A percentile compares a stretch with the other conserved stretches of the same genome.
Evolutionary conservation across 768 basidiomycete genomes (phyloP).

Genomic region (Suillus hirtellus): DNA sequence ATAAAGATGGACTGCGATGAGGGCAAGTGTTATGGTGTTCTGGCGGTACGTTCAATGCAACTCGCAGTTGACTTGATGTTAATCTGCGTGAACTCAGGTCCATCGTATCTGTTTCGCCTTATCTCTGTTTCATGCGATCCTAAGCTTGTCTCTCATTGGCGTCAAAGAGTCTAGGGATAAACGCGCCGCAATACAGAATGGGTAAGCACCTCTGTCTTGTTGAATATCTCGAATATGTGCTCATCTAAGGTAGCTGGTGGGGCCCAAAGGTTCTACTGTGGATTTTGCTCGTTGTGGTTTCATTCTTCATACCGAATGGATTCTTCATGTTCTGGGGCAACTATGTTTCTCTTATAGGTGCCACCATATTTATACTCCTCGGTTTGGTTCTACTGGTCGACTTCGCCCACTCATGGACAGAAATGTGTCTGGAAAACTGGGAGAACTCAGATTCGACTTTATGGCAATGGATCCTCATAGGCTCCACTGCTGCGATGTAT

Average conservation of each 20-base stretch:
- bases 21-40: conserved; percentile 93
- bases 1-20: conserved; percentile 96
- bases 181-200: conserved; percentile 95
- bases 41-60: conserved; percentile 66
- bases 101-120: conserved; percentile 98
- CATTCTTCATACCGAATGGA: conserved; percentile 95
- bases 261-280: conserved; percentile 93
- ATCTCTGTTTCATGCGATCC: conserved; percentile 80
- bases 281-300: conserved; percentile 75
- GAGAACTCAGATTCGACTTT: conserved; percentile 82
- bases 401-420: conserved; percentile 98
- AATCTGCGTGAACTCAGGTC: conserved; percentile 46
- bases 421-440: conserved; percentile 96
- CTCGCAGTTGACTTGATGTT: conserved; percentile 10
- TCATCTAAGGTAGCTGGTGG: conserved; percentile 78
- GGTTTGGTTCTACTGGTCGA: conserved; percentile 97
- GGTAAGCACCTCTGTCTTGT: conserved; percentile 47
- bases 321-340: conserved; percentile 99
- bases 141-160: conserved; percentile 79
- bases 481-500: conserved; percentile 91
- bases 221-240: conserved; percentile 11
- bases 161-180: conserved; percentile 90
- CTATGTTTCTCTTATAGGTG: conserved; percentile 87
- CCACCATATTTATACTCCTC: conserved; percentile 93
- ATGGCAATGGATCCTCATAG: conserved; percentile 96